phyloP scores from a whole-genome alignment of 495 filamentous ascomycete genomes.

The Penicillium crystallinum region DNA sequence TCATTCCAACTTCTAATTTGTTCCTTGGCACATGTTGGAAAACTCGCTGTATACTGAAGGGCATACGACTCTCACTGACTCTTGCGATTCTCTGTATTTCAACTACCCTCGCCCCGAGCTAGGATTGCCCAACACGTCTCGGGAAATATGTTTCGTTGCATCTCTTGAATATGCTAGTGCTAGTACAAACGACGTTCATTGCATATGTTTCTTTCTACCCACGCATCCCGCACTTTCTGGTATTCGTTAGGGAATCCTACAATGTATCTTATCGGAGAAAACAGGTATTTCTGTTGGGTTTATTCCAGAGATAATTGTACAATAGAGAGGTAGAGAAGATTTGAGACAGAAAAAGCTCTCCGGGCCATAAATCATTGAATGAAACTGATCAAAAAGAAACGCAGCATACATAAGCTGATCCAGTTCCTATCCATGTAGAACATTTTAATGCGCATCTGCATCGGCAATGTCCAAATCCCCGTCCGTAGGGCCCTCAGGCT shows the following conservation, averaged over 20 bases:
- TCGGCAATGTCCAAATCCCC: conserved; percentile 31
- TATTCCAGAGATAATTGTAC: conserved; percentile 12
- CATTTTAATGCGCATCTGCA: conserved; percentile 20
- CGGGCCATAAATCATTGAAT: conserved; percentile 5
- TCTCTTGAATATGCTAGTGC: no score
- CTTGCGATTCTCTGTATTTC: conserved; percentile 9
- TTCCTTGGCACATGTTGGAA: neutral
- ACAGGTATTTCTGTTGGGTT: neutral
- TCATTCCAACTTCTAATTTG: neutral
- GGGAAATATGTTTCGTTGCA: neutral
- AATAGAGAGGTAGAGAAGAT: conserved; percentile 2
- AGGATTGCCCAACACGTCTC: conserved; percentile 1
- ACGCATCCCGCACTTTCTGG: no score
- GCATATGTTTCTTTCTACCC: no score
- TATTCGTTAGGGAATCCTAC: no score
- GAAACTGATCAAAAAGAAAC: neutral
- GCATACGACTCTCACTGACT: neutral
- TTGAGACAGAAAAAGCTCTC: neutral
- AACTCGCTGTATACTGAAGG: neutral
- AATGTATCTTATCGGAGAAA: no score
- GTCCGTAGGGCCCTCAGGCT: conserved; percentile 18
- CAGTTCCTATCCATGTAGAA: neutral
- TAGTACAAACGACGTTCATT: no score
- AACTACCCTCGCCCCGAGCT: neutral
- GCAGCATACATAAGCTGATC: neutral